A percentile compares a stretch with the other conserved stretches of the same genome.
phyloP scores from a whole-genome alignment of 1,284 basidiomycete genomes.

The Xanthoconium separans region DNA sequence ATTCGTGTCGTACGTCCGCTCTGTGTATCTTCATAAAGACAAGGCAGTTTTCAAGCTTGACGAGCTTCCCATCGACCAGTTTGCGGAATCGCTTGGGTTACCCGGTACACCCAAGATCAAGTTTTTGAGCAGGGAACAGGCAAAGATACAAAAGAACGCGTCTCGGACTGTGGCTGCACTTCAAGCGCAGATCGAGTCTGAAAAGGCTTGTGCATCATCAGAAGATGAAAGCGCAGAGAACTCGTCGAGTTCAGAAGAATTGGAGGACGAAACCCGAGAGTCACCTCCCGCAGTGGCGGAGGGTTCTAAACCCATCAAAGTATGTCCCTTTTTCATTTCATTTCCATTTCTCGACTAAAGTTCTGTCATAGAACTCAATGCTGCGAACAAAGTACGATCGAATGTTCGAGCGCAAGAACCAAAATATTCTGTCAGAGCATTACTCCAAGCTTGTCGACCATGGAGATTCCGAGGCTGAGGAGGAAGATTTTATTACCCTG shows the following conservation, averaged over 20 bases:
- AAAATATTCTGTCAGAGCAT: constrained; percentile 89
- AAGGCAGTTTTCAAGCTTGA: constrained; percentile 89
- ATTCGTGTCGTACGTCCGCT: constrained; percentile 95
- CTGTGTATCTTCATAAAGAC: constrained; percentile 91
- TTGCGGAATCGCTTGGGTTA: constrained; percentile 87
- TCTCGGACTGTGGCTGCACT: constrained; percentile 43
- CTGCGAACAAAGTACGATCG: constrained; percentile 96
- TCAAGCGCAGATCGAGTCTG: constrained; percentile 37
- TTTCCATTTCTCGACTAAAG: neutral
- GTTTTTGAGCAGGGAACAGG: constrained; percentile 74
- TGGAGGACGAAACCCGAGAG: constrained; percentile 15
- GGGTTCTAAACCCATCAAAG: constrained; percentile 32
- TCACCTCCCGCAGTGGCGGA: neutral
- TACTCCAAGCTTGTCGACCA: constrained; percentile 88
- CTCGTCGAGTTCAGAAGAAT: constrained; percentile 23
- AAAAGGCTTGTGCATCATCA: constrained; percentile 24
- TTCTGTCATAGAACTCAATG: constrained; percentile 40
- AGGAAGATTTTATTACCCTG: constrained; percentile 90
- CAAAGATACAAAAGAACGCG: constrained; percentile 75
- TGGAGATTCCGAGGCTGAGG: constrained; percentile 50
- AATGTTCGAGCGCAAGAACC: constrained; percentile 98
- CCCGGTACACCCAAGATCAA: constrained; percentile 97
- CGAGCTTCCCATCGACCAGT: constrained; percentile 81
- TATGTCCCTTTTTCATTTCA: constrained; percentile 13
- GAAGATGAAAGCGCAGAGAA: constrained; percentile 35